Base-by-base conservation (phyloP, 768 basidiomycete species). In the Psilocybe cyanescens region DNA sequence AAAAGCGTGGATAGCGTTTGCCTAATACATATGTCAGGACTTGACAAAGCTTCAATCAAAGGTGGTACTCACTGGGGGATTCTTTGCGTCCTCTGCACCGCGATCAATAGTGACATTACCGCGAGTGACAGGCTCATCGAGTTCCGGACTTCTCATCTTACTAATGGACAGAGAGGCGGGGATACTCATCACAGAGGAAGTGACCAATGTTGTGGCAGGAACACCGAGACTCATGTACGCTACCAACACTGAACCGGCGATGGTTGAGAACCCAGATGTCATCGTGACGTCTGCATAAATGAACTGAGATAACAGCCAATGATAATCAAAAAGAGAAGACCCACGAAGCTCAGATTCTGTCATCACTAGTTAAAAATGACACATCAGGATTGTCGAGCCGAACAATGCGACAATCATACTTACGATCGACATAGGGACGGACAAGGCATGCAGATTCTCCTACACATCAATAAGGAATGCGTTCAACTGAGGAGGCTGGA, bases 91-190 rank as follows among this genome's bases (percentile, higher is more conserved):
- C 46, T 82, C 74, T 50, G 83, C 78, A n/a, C 92, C 94, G 65
- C 92, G 88, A 73, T 93, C 91, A 58, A 95, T 81, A 49, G 89
- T 83, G 61, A 95, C 83, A 39, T 78, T 84, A 9, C 94, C 94
- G 30, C 90, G 88, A 33, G 94, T 95, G 46, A 94, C 83, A 35
- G 94, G 94, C 66, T 91, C 91, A 14, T 94, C 94, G 24, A 80
- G 73, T 76, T 96, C 94, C 0, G 94, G 94, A 44, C 87, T 64
- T 47, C 94, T 91, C 67, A 95, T 80, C 75, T 97, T 97, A 70
- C 88, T 90, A 68, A 96, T 94, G 2, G 94, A 84, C 68, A 97
- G 94, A 16, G 93, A 94, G 0, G 94, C 95, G n/a, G 95, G 95
- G 63, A 97, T 96, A 72, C 89, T 91, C 94, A 97, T 97, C 59